Evolutionary conservation across 1,284 basidiomycete genomes (phyloP).

Genomic region (Apiotrichum brassicae): DNA sequence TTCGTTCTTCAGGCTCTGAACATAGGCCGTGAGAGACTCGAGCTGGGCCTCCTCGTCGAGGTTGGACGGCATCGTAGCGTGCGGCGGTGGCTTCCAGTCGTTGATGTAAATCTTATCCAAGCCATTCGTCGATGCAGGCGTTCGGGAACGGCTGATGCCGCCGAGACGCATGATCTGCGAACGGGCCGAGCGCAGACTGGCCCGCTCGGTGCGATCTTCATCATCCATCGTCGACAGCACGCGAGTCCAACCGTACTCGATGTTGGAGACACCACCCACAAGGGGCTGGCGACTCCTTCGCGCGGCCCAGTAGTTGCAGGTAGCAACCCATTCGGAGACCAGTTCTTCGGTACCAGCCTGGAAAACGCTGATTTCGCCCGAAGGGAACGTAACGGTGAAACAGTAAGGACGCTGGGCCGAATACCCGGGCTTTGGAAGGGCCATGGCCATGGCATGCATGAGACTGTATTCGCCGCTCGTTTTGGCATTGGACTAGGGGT

Average conservation of each 20-base stretch:
- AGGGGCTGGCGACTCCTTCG: slow-evolving; percentile 87
- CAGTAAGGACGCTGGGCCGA: slow-evolving; percentile 82
- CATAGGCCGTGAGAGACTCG: slow-evolving; percentile 75
- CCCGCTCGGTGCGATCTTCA: slow-evolving; percentile 2
- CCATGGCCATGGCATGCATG: slow-evolving; percentile 79
- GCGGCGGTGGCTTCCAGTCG: slow-evolving; percentile 88
- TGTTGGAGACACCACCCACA: slow-evolving; percentile 90
- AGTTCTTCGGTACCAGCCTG: slow-evolving; percentile 96
- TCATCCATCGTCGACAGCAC: slow-evolving; percentile 2
- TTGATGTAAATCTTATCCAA: slow-evolving; percentile 71
- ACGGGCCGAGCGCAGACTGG: slow-evolving; percentile 4
- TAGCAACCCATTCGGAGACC: slow-evolving; percentile 95
- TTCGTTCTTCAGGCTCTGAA: slow-evolving; percentile 67
- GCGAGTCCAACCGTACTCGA: slow-evolving; percentile 98
- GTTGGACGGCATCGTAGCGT: slow-evolving; percentile 72
- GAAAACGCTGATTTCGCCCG: slow-evolving; percentile 88
- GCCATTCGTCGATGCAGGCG: slow-evolving; percentile 47
- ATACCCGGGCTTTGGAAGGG: slow-evolving; percentile 83
- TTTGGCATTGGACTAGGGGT: slow-evolving; percentile 58
- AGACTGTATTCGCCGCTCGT: slow-evolving; percentile 72
- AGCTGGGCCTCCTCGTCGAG: slow-evolving; percentile 88
- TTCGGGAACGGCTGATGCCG: slow-evolving; percentile 9
- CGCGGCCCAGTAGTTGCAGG: slow-evolving; percentile 98
- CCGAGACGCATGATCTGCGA: slow-evolving; percentile 11
- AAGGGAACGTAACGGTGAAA: slow-evolving; percentile 86